These are phyloP conservation scores for Tuber calosporum DNA, from an alignment of 495 filamentous ascomycete species.

Conservation along the genomic window DNA sequence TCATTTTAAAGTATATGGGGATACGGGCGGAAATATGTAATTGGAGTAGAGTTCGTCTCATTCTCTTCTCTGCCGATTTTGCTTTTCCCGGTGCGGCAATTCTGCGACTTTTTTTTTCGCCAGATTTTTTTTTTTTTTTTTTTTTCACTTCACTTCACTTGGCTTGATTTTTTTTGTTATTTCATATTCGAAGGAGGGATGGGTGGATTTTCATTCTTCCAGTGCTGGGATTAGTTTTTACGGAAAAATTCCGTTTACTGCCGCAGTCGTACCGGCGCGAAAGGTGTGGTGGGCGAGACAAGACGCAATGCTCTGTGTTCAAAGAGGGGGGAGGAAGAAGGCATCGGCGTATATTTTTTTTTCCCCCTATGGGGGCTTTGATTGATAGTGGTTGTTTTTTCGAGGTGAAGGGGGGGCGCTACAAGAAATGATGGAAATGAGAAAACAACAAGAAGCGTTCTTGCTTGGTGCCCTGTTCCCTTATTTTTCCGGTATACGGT, in stretches of 20 bases:
- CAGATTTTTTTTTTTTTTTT: slow-evolving; percentile 38
- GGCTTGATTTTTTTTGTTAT: slow-evolving; percentile 13
- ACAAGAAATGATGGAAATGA: not conserved
- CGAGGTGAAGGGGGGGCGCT: not conserved
- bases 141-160: slow-evolving; percentile 18
- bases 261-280: slow-evolving; percentile 19
- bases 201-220: slow-evolving; percentile 27
- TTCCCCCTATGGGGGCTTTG: not conserved
- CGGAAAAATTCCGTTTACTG: slow-evolving; percentile 34
- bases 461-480: not conserved
- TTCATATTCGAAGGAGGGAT: slow-evolving; percentile 32
- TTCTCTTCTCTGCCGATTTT: slow-evolving; percentile 30
- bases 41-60: slow-evolving; percentile 33
- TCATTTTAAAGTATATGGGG: slow-evolving; percentile 32
- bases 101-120: slow-evolving; percentile 34
- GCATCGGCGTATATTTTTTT: not conserved
- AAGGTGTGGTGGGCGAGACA: slow-evolving; percentile 19
- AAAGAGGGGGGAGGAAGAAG: slow-evolving; percentile 19
- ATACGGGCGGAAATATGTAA: slow-evolving; percentile 37
- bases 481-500: slow-evolving; percentile 4
- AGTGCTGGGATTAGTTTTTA: slow-evolving; percentile 27
- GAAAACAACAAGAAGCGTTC: not conserved
- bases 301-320: slow-evolving; percentile 28
- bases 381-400: slow-evolving; percentile 1
- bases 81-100: slow-evolving; percentile 39